Evolutionary conservation across 306 rosid species (phyloP).

Genomic region (Dryas octopetala): DNA sequence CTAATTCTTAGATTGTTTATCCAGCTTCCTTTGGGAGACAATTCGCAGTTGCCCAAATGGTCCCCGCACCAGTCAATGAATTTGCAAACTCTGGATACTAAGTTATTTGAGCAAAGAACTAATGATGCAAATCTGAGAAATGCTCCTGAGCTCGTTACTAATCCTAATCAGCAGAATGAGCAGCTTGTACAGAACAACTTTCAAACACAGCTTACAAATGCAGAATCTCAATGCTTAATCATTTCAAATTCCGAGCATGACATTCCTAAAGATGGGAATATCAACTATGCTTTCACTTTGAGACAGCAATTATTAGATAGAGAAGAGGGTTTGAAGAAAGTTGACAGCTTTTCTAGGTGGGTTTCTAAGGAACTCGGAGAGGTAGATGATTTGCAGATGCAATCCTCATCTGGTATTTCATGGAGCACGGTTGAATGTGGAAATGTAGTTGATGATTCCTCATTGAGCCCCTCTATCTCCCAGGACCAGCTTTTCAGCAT

Average conservation of each 20-base stretch:
- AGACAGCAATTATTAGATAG: conserved; percentile 58
- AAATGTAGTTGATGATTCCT: conserved; percentile 60
- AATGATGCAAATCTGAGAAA: conserved; percentile 36
- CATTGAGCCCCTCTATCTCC: conserved; percentile 88
- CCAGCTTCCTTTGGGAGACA: conserved; percentile 63
- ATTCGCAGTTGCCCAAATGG: conserved; percentile 44
- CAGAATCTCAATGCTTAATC: conserved; percentile 31
- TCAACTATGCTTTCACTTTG: conserved; percentile 44
- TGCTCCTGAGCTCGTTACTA: conserved; percentile 24
- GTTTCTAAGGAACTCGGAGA: conserved; percentile 68
- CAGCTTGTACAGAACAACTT: conserved; percentile 38
- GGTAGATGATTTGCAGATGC: conserved; percentile 73
- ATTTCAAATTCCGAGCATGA: conserved; percentile 39
- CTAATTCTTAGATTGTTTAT: conserved; percentile 24
- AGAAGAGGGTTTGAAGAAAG: conserved; percentile 79
- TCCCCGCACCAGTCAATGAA: conserved; percentile 44
- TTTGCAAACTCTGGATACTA: conserved; percentile 38
- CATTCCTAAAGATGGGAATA: conserved; percentile 48
- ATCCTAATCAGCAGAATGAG: conserved; percentile 39
- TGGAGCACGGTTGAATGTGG: conserved; percentile 79
- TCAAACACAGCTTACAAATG: conserved; percentile 37
- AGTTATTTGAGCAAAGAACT: conserved; percentile 35
- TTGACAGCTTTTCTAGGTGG: conserved; percentile 94
- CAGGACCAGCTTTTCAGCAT: conserved; percentile 83
- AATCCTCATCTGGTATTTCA: conserved; percentile 70